Percentiles rank a stretch among this genome's conserved stretches.
These are phyloP conservation scores for Neurospora sp. DNA, from an alignment of 495 filamentous ascomycete genomes.

Conservation along the genomic window DNA sequence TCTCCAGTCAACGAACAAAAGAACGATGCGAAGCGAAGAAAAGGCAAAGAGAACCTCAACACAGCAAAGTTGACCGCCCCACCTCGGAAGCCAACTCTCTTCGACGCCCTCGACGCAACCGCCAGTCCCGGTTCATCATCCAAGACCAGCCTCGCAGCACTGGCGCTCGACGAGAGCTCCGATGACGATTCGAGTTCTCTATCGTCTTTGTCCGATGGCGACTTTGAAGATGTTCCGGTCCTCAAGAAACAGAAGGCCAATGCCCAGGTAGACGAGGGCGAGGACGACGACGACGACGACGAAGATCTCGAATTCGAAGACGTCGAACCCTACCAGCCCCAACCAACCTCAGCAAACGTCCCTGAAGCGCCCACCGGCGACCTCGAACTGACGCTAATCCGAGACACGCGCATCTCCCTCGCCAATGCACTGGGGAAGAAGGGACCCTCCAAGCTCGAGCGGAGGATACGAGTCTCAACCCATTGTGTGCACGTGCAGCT, in stretches of 20 bases:
- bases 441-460: constrained; percentile 74
- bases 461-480: constrained; percentile 62
- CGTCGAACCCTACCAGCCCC: constrained; percentile 42
- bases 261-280: neutral
- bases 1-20: constrained; percentile 5
- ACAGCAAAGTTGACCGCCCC: constrained; percentile 9
- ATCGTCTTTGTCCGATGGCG: constrained; percentile 56
- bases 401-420: constrained; percentile 43
- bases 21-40: neutral
- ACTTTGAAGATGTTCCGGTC: constrained; percentile 52
- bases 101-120: constrained; percentile 56
- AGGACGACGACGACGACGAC: constrained; percentile 49
- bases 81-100: constrained; percentile 47
- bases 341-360: constrained; percentile 9
- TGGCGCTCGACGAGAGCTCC: constrained; percentile 42
- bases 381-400: constrained; percentile 66
- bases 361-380: constrained; percentile 35
- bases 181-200: constrained; percentile 40
- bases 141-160: constrained; percentile 37
- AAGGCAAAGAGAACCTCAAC: constrained; percentile 6
- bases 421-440: constrained; percentile 63
- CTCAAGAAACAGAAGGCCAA: constrained; percentile 3
- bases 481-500: constrained; percentile 87
- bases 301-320: constrained; percentile 85
- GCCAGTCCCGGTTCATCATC: constrained; percentile 37